phyloP scores from a whole-genome alignment of 2,329 filamentous ascomycete genomes.

The Aspergillus transmontanensis region DNA sequence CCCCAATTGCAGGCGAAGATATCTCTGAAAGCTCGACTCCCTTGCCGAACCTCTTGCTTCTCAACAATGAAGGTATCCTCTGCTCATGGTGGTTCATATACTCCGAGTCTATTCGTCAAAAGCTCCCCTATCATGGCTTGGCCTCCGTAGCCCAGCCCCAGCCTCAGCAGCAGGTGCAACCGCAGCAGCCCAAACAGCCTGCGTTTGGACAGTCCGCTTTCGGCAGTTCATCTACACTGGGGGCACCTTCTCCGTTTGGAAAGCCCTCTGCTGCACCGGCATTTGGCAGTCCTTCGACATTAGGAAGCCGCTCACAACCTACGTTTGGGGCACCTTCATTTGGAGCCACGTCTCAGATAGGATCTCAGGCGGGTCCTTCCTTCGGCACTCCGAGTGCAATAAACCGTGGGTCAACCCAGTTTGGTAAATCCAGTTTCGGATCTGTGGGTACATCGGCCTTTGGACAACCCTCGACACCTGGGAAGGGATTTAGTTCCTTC shows the following conservation, averaged over 20 bases:
- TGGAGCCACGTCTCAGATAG: slow-evolving; percentile 33
- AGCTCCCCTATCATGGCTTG: slow-evolving; percentile 73
- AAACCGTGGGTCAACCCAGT: slow-evolving; percentile 31
- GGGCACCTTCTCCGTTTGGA: slow-evolving; percentile 29
- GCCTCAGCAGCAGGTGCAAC: slow-evolving; percentile 20
- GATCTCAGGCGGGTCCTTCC: slow-evolving; percentile 13
- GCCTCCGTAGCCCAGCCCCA: slow-evolving; percentile 35
- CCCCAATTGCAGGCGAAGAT: slow-evolving; percentile 77
- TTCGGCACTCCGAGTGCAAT: slow-evolving; percentile 42
- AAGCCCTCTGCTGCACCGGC: slow-evolving; percentile 28
- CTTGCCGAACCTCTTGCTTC: slow-evolving; percentile 77
- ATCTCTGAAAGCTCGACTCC: slow-evolving; percentile 78
- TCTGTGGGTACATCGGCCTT: slow-evolving; percentile 27
- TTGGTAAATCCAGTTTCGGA: slow-evolving; percentile 39
- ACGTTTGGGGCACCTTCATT: slow-evolving; percentile 36
- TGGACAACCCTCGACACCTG: slow-evolving; percentile 35
- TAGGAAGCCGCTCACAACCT: slow-evolving; percentile 28
- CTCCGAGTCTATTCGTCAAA: slow-evolving; percentile 76
- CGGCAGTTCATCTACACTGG: slow-evolving; percentile 25
- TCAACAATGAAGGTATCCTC: slow-evolving; percentile 87
- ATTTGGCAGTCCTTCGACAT: slow-evolving; percentile 33
- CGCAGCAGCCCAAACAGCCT: slow-evolving; percentile 22
- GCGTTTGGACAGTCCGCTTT: slow-evolving; percentile 33
- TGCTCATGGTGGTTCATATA: slow-evolving; percentile 92
- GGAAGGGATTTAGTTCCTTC: slow-evolving; percentile 24